phyloP scores from a whole-genome alignment of 2,329 filamentous ascomycete genomes.

The Ceratocystis cubensis region DNA sequence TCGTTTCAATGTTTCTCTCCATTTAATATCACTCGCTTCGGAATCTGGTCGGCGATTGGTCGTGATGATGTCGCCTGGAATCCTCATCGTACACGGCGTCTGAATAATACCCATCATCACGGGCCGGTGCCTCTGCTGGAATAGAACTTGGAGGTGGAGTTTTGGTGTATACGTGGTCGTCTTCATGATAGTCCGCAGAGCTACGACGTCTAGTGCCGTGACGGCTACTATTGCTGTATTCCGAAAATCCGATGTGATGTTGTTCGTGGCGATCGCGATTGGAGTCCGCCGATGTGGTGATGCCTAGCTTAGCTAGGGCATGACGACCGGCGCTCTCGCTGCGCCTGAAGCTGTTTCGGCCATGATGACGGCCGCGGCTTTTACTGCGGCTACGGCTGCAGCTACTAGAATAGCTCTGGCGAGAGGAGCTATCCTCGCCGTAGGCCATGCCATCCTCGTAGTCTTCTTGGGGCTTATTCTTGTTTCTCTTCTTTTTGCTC shows the following conservation, averaged over 20 bases:
- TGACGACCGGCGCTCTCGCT: conserved; percentile 37
- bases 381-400: conserved; percentile 32
- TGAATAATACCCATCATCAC: neutral
- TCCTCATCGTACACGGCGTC: neutral
- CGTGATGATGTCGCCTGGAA: neutral
- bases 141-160: neutral
- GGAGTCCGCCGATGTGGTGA: conserved; percentile 32
- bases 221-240: neutral
- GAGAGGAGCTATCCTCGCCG: conserved; percentile 35
- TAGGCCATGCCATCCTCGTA: conserved; percentile 19
- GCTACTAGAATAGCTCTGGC: conserved; percentile 32
- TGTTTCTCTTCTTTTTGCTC: conserved; percentile 27
- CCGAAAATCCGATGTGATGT: neutral
- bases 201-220: neutral
- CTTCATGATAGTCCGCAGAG: neutral
- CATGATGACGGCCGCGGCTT: conserved; percentile 40
- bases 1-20: neutral
- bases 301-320: conserved; percentile 48
- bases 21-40: neutral
- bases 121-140: neutral
- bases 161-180: neutral
- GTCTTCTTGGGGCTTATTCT: neutral
- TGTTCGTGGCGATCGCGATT: neutral
- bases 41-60: neutral
- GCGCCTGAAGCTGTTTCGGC: conserved; percentile 22